Evolutionary conservation across 2,329 filamentous ascomycete species (phyloP).

Genomic region (Fusarium ambrosium): DNA sequence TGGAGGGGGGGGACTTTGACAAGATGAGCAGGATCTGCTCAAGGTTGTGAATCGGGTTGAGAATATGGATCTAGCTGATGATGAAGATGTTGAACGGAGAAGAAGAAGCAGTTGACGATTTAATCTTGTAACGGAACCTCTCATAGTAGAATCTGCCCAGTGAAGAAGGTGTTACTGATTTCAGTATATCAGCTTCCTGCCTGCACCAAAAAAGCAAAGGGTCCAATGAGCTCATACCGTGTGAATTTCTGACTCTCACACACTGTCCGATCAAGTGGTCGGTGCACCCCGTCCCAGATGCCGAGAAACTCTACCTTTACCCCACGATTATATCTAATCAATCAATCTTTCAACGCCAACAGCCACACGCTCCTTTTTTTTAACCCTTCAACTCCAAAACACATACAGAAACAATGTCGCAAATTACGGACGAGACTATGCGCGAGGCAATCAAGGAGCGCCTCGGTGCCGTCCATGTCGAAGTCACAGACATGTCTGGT

Average conservation of each 20-base stretch:
- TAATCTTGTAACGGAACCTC: constrained; percentile 19
- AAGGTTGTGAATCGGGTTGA: neutral
- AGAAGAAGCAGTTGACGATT: constrained; percentile 1
- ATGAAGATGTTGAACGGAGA: neutral
- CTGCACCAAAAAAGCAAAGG: constrained; percentile 15
- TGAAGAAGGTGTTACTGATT: neutral
- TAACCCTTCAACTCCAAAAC: neutral
- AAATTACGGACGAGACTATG: constrained; percentile 81
- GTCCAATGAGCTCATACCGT: constrained; percentile 54
- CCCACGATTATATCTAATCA: constrained; percentile 55
- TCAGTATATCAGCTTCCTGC: neutral
- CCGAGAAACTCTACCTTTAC: constrained; percentile 25
- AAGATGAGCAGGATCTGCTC: constrained; percentile 38
- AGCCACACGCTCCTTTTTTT: neutral
- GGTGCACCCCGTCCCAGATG: neutral
- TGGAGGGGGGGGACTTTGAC: constrained; percentile 5
- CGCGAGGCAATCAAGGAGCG: constrained; percentile 76
- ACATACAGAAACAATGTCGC: constrained; percentile 59
- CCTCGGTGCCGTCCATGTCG: constrained; percentile 82
- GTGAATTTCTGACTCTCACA: neutral
- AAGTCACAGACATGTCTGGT: constrained; percentile 95
- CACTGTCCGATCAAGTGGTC: constrained; percentile 34
- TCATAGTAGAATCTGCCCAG: constrained; percentile 29
- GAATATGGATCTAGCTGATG: neutral
- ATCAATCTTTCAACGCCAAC: constrained; percentile 45